Base-by-base conservation (phyloP, 768 basidiomycete species). In the Naganishia vaughanmartiniae region DNA sequence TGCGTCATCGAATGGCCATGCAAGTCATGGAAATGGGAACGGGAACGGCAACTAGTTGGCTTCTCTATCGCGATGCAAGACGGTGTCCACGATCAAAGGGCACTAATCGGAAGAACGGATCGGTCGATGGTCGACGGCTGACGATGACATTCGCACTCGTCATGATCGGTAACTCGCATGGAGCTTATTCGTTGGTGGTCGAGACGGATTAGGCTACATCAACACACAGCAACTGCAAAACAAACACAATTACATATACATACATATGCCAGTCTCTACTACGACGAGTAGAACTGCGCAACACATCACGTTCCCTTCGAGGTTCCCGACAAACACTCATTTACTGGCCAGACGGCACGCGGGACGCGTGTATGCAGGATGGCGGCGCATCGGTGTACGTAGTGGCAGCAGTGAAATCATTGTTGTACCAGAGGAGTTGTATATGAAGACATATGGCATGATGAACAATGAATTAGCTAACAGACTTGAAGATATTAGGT, bases 1-100 rank as follows among this genome's bases (percentile, higher is more conserved):
- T 5, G 48, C 46, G 4, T 15, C 48, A 24, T 51, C 48, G 6
- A 51, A 51, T 26, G 48, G 48, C 4, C 15, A 42, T 42, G 42
- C 42, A 42, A 42, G 42, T 42, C 42, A 42, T 42, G 66, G 21
- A 24, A 54, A 53, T 51, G 58, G 69, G 48, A 69, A 69, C 33
- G 58, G 60, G 28, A 65, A 66, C 45, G 60, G 51, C 24, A 34
- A 31, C 56, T n/a, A 42, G 21, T 58, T n/a, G n/a, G 26, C 55
- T 42, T 2, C 42, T 42, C 42, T 15, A 9, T 15, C 42, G 17
- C 17, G 10, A 36, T 36, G 36, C 36, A 36, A 15, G 21, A 56
- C 15, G 30, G 19, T 31, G 28, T 15, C 55, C 26, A 33, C 2
- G 4, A 7, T 7, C 30, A 33, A 33, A 33, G 10, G 57, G 33